These are phyloP conservation scores for Cadophora luteo-olivacea DNA, from an alignment of 2,329 filamentous ascomycete genomes.

Conservation along the genomic window DNA sequence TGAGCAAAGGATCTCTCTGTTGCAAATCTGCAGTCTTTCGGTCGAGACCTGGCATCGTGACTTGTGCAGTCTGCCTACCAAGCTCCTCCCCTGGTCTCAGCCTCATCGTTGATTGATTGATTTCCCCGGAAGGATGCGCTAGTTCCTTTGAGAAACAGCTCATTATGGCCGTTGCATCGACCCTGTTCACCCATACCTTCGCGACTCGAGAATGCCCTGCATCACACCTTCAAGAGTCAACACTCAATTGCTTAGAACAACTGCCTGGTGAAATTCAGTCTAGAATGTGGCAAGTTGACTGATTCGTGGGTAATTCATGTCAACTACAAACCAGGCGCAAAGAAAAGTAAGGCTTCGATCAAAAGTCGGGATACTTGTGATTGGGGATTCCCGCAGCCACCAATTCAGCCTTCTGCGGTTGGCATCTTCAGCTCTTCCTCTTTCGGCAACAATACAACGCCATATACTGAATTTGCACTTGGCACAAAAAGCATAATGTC, in stretches of 20 bases:
- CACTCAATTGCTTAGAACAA: background rate
- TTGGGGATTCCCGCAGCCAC: background rate
- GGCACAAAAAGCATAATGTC: slow-evolving; percentile 1
- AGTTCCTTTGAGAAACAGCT: background rate
- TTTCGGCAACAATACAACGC: slow-evolving; percentile 1
- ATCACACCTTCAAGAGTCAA: background rate
- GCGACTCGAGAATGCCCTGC: background rate
- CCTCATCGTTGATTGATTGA: background rate
- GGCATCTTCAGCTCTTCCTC: slow-evolving; percentile 7
- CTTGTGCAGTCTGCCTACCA: background rate
- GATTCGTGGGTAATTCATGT: background rate
- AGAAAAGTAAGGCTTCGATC: background rate
- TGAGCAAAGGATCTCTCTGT: background rate
- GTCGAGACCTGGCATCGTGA: background rate
- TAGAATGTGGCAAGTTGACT: background rate
- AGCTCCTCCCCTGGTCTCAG: background rate
- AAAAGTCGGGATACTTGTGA: background rate
- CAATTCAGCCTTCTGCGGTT: background rate
- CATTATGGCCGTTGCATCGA: background rate
- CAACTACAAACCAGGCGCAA: background rate
- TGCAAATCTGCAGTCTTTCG: background rate
- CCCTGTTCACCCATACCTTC: background rate
- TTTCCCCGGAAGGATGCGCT: background rate
- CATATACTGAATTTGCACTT: slow-evolving; percentile 8
- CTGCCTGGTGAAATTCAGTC: background rate